Evolutionary conservation across 2,329 filamentous ascomycete genomes (phyloP).

Genomic region (Paradendryphiella salina): DNA sequence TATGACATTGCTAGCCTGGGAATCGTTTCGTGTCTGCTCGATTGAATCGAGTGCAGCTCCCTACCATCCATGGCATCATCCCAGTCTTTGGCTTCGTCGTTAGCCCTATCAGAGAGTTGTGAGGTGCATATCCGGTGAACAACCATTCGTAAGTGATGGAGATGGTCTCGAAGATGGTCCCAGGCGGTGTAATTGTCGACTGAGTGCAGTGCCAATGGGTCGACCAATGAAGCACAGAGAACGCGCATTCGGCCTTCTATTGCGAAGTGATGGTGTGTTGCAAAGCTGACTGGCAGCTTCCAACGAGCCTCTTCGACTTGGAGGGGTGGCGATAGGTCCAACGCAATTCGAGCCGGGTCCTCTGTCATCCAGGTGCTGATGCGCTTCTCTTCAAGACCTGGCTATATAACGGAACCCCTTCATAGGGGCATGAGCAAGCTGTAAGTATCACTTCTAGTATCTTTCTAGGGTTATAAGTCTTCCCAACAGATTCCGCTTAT

Average conservation of each 20-base stretch:
- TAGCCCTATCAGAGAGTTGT: not conserved
- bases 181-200: slow-evolving; percentile 2
- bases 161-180: slow-evolving; percentile 1
- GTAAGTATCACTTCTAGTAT: not conserved
- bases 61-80: not conserved
- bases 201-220: not conserved
- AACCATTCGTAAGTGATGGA: not conserved
- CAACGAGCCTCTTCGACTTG: not conserved
- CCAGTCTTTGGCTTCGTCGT: not conserved
- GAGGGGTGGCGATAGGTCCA: not conserved
- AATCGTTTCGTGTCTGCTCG: not conserved
- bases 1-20: not conserved
- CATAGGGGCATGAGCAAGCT: not conserved
- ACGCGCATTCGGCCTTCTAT: not conserved
- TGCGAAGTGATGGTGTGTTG: not conserved
- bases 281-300: not conserved
- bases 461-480: not conserved
- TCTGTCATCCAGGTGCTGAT: not conserved
- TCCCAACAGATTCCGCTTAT: not conserved
- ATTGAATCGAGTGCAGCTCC: not conserved
- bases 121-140: slow-evolving; percentile 4
- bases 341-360: not conserved
- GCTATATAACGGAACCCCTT: not conserved
- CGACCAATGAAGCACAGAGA: not conserved
- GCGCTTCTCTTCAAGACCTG: not conserved